A percentile compares a stretch with the other conserved stretches of the same genome.
These are phyloP conservation scores for Diatrype stigma DNA, from an alignment of 2,329 filamentous ascomycete genomes.

Conservation along the genomic window DNA sequence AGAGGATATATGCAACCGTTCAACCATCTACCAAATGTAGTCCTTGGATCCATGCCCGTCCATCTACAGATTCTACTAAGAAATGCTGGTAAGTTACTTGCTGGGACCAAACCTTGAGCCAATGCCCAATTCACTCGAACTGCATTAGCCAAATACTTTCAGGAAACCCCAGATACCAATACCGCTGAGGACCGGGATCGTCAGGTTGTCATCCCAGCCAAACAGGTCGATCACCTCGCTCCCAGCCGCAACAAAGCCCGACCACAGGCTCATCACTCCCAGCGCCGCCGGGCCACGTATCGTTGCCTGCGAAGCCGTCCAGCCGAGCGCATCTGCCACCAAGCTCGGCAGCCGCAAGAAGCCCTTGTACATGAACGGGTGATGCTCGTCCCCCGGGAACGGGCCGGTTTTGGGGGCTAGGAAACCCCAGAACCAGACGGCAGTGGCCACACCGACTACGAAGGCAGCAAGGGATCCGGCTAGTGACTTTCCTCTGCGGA, in stretches of 20 bases:
- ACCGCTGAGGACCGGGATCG: constrained; percentile 88
- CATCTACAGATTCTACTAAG: background rate
- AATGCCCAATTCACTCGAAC: constrained; percentile 10
- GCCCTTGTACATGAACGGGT: constrained; percentile 79
- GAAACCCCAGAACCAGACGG: constrained; percentile 83
- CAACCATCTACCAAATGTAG: background rate
- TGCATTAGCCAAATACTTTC: constrained; percentile 67
- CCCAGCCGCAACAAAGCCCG: constrained; percentile 81
- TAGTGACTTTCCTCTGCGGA: constrained; percentile 84
- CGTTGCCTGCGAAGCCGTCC: constrained; percentile 53
- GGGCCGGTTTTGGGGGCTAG: constrained; percentile 66
- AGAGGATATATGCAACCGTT: background rate
- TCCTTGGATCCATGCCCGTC: background rate
- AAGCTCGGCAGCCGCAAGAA: constrained; percentile 63
- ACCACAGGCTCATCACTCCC: constrained; percentile 76
- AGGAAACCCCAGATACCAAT: constrained; percentile 88
- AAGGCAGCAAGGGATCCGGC: constrained; percentile 86
- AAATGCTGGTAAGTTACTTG: constrained; percentile 21
- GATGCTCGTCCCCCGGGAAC: constrained; percentile 63
- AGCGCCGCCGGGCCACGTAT: constrained; percentile 71
- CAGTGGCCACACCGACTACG: constrained; percentile 75
- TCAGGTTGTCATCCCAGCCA: constrained; percentile 95
- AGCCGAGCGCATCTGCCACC: constrained; percentile 56
- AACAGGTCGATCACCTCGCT: constrained; percentile 91
- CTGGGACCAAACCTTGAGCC: constrained; percentile 6